A percentile compares a stretch with the other conserved stretches of the same genome.
phyloP scores from a whole-genome alignment of 2,329 filamentous ascomycete genomes.

The Xylariomycetidae sp. region DNA sequence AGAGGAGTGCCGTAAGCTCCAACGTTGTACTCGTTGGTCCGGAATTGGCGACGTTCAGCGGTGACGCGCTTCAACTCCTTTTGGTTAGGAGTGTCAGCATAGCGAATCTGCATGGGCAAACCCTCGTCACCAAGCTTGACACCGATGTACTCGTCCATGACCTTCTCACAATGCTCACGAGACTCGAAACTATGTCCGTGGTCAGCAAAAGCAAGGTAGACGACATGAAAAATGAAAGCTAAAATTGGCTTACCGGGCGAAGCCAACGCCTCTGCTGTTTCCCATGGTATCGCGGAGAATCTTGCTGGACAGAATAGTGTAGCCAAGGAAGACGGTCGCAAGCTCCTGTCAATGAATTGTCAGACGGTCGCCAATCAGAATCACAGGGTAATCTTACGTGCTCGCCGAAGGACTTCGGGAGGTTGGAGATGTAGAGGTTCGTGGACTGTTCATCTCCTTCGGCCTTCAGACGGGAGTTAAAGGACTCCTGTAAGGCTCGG shows the following conservation, averaged over 20 bases:
- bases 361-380: slow-evolving; percentile 14
- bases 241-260: slow-evolving; percentile 79
- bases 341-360: slow-evolving; percentile 50
- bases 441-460: slow-evolving; percentile 85
- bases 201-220: slow-evolving; percentile 17
- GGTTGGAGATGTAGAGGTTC: slow-evolving; percentile 96
- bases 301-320: slow-evolving; percentile 85
- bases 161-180: slow-evolving; percentile 82
- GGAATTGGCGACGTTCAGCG: slow-evolving; percentile 89
- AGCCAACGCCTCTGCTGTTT: slow-evolving; percentile 93
- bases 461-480: slow-evolving; percentile 96
- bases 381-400: slow-evolving; percentile 51
- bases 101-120: slow-evolving; percentile 86
- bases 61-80: slow-evolving; percentile 96
- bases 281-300: slow-evolving; percentile 89
- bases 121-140: slow-evolving; percentile 68
- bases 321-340: slow-evolving; percentile 70
- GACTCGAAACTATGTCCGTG: slow-evolving; percentile 66
- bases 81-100: slow-evolving; percentile 92
- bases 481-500: slow-evolving; percentile 65
- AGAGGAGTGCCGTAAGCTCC: slow-evolving; percentile 60
- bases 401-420: slow-evolving; percentile 88
- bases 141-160: slow-evolving; percentile 84
- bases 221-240: not conserved
- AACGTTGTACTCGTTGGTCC: slow-evolving; percentile 89